Evolutionary conservation across 75 land plant genomes (phyloP).

Genomic region (Gnetum montanum): DNA sequence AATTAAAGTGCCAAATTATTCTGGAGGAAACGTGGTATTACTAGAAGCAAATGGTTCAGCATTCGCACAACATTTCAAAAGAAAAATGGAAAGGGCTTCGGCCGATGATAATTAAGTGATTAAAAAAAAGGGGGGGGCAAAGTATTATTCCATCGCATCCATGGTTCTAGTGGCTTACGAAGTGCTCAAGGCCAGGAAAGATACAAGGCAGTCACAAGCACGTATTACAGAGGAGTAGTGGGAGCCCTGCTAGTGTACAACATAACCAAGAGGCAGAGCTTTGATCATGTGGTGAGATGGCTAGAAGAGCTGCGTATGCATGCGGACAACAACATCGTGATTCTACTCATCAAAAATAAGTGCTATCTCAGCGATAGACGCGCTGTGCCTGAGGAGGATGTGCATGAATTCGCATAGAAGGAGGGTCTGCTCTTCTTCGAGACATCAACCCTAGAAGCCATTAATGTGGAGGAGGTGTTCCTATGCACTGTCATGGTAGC

Average conservation of each 20-base stretch:
- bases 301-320: constrained; percentile 24
- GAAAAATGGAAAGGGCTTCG: no score
- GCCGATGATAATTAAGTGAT: no score
- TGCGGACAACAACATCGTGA: constrained; percentile 24
- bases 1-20: no score
- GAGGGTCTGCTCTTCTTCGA: constrained; percentile 42
- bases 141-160: no score
- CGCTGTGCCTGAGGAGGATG: constrained; percentile 19
- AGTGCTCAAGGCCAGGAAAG: no score
- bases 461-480: constrained; percentile 50
- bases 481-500: no score
- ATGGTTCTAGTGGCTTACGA: no score
- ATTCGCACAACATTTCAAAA: no score
- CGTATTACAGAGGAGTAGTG: constrained; percentile 31
- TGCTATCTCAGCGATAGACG: constrained; percentile 15
- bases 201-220: constrained; percentile 30
- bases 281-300: constrained; percentile 27
- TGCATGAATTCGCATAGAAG: constrained; percentile 30
- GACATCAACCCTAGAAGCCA: constrained; percentile 45
- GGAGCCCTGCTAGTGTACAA: constrained; percentile 31
- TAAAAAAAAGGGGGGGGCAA: no score
- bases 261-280: constrained; percentile 25
- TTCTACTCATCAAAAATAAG: constrained; percentile 27
- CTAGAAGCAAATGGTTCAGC: no score
- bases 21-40: no score